These are phyloP conservation scores for Curvularia sp. DNA, from an alignment of 2,329 filamentous ascomycete genomes.

Conservation along the genomic window DNA sequence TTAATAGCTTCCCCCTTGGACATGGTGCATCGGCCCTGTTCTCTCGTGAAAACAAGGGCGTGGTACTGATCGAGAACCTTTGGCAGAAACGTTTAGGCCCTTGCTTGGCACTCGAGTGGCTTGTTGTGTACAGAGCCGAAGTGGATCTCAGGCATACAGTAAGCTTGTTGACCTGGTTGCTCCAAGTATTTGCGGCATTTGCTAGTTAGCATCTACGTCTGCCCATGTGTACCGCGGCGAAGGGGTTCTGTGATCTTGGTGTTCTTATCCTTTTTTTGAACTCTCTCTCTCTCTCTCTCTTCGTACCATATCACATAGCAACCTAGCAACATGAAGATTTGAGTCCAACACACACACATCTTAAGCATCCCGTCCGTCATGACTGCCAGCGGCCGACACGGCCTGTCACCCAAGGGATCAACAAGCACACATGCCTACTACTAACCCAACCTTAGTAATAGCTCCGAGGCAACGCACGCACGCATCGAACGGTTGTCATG, in stretches of 20 bases:
- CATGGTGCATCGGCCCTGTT: background rate
- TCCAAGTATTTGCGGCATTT: background rate
- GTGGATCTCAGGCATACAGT: slow-evolving; percentile 6
- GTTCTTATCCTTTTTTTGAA: background rate
- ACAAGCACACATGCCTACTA: slow-evolving; percentile 23
- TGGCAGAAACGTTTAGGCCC: background rate
- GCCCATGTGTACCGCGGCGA: background rate
- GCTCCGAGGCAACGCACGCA: slow-evolving; percentile 32
- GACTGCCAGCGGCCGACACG: slow-evolving; percentile 16
- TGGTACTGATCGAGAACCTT: background rate
- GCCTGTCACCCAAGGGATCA: slow-evolving; percentile 24
- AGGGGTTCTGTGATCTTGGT: background rate
- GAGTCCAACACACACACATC: background rate
- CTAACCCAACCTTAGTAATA: slow-evolving; percentile 29
- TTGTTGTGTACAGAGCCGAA: background rate
- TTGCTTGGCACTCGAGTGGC: background rate
- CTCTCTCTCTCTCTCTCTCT: too few species aligned
- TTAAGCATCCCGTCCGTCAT: slow-evolving; percentile 40
- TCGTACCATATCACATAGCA: too few species aligned
- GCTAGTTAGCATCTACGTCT: background rate
- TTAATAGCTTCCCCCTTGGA: background rate
- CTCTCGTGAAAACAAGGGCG: background rate
- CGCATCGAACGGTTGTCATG: slow-evolving; percentile 6
- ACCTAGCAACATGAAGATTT: background rate
- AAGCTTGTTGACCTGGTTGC: background rate